phyloP scores from a whole-genome alignment of 495 filamentous ascomycete species.

The Schizothecium vesticola region DNA sequence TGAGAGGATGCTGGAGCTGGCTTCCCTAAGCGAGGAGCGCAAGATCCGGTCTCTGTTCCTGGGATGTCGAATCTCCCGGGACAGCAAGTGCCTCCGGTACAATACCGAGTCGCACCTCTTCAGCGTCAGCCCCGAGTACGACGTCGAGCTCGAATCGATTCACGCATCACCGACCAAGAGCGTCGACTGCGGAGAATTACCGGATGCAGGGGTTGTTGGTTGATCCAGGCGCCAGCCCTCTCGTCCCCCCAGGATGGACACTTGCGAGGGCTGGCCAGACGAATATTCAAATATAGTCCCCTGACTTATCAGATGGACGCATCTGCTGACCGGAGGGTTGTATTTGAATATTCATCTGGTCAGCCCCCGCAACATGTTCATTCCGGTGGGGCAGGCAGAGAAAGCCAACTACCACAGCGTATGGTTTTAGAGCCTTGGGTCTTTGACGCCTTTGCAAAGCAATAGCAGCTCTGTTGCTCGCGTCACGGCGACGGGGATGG shows the following conservation, averaged over 20 bases:
- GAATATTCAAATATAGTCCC: not conserved
- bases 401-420: not conserved
- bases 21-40: constrained; percentile 58
- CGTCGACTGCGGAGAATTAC: constrained; percentile 22
- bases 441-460: not conserved
- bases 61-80: constrained; percentile 45
- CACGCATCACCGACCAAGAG: constrained; percentile 8
- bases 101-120: constrained; percentile 29
- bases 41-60: constrained; percentile 74
- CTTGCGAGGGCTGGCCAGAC: not conserved
- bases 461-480: not conserved
- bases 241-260: not conserved
- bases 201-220: constrained; percentile 16
- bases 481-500: not conserved
- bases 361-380: not conserved
- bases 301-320: not conserved
- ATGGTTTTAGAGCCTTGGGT: not conserved
- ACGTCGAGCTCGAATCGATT: constrained; percentile 21
- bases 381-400: not conserved
- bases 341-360: not conserved
- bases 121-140: constrained; percentile 23
- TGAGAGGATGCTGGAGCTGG: constrained; percentile 63
- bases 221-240: not conserved
- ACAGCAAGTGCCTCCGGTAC: constrained; percentile 33
- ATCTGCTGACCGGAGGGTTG: not conserved